A percentile compares a stretch with the other conserved stretches of the same genome.
phyloP scores from a whole-genome alignment of 2,329 filamentous ascomycete species.

The Parascedosporium putredinis region DNA sequence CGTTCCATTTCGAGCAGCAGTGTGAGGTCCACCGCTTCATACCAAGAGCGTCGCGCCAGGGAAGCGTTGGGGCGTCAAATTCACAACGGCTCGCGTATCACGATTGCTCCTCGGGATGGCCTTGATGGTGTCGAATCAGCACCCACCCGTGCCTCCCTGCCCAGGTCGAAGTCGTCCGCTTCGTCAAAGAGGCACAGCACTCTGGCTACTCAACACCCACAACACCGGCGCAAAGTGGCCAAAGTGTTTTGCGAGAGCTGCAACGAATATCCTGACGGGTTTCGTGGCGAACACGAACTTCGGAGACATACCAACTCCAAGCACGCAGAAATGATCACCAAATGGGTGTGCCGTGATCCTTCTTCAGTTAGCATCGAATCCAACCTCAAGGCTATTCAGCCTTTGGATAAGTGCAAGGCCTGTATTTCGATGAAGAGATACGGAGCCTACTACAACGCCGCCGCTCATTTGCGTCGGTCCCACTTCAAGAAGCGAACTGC shows the following conservation, averaged over 20 bases:
- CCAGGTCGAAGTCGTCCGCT: constrained; percentile 5
- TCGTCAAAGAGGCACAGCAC: constrained; percentile 24
- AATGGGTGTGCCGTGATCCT: constrained; percentile 50
- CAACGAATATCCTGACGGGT: constrained; percentile 63
- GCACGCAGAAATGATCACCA: constrained; percentile 48
- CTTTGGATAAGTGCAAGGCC: constrained; percentile 69
- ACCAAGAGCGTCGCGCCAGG: constrained; percentile 33
- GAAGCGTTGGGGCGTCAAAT: constrained; percentile 36
- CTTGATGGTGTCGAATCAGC: constrained; percentile 17
- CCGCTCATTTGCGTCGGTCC: constrained; percentile 75
- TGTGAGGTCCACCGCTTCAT: constrained; percentile 32
- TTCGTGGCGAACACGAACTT: constrained; percentile 78
- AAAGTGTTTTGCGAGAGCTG: constrained; percentile 65
- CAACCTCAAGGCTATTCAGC: background rate
- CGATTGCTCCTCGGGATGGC: constrained; percentile 35
- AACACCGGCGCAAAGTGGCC: constrained; percentile 55
- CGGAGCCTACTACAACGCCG: constrained; percentile 88
- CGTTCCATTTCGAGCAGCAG: constrained; percentile 38
- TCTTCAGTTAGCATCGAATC: background rate
- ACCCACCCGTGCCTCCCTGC: background rate
- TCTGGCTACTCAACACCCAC: constrained; percentile 19
- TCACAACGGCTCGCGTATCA: constrained; percentile 26
- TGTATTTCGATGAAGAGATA: constrained; percentile 72
- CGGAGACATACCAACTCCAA: constrained; percentile 55
- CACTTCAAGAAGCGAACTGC: constrained; percentile 65